Base-by-base conservation (phyloP, 768 basidiomycete genomes). In the Lactarius sp. region DNA sequence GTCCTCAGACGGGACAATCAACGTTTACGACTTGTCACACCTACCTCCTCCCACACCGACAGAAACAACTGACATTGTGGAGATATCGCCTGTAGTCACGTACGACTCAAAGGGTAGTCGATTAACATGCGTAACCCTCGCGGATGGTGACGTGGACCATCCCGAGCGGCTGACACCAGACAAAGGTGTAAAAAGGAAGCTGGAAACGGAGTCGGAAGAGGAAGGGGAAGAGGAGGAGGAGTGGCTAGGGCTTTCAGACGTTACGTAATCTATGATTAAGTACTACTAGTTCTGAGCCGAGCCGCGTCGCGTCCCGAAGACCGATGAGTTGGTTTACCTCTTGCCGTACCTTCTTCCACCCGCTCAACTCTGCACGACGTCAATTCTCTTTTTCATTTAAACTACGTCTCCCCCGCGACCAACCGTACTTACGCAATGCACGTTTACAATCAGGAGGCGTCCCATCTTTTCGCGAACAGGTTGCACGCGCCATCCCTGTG, bases 51-150 rank as follows among this genome's bases (percentile, higher is more conserved):
- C 42, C 47, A 3, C 44, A 3, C 66, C 18, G 46, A 66, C 69
- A 18, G 67, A 67, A 52, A 67, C 60, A 31, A 64, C 71, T 47
- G 70, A 59, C 18, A 67, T 42, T 41, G 50, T 52, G 18, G 73
- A 80, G 49, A 76, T 91, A 22, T 71, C 75, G 20, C 85, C 93
- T 0, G 76, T 85, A 2, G 81, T 81, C 2, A 80, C 75, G 53
- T 94, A 94, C 71, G 89, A 96, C 73, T 87, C 92, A 5, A 92
- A 92, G 68, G 91, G 91, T 9, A 92, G 85, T 37, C 80, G 95
- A 33, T 72, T 98, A 71, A 96, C 92, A 9, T 94, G 94, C 65
- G 70, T 85, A 36, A 76, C 83, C 20, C 69, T 86, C 13, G 85
- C 84, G 7, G 84, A 85, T 56, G 83, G 81, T 8, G 73, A 75